These are phyloP conservation scores for Lecanicillium sp. DNA, from an alignment of 2,329 filamentous ascomycete species.

Conservation along the genomic window DNA sequence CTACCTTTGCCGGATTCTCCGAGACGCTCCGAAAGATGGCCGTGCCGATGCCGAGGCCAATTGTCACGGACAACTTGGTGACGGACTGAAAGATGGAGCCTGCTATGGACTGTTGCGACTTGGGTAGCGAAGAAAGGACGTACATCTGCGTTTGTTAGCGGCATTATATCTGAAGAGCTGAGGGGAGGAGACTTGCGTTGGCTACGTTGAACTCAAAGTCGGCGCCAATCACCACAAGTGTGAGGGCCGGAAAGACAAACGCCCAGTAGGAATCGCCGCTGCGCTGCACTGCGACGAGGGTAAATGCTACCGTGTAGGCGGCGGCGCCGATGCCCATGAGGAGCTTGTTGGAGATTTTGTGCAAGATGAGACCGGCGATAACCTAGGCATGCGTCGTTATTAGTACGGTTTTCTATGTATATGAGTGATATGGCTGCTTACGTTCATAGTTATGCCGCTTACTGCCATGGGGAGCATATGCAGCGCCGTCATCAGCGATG, in stretches of 20 bases:
- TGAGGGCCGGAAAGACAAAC: conserved; percentile 53
- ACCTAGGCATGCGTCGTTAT: conserved; percentile 38
- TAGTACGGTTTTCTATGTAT: too few species aligned
- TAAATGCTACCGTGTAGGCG: conserved; percentile 30
- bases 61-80: conserved; percentile 40
- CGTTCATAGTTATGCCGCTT: too few species aligned
- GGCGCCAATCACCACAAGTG: conserved; percentile 56
- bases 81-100: conserved; percentile 61
- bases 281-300: conserved; percentile 50
- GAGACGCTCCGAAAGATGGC: conserved; percentile 47
- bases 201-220: conserved; percentile 65
- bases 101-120: conserved; percentile 56
- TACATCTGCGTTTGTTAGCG: conserved; percentile 46
- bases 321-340: conserved; percentile 42
- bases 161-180: conserved; percentile 1
- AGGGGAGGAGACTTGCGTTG: conserved; percentile 46
- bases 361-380: conserved; percentile 51
- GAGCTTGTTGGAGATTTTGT: conserved; percentile 56
- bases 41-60: conserved; percentile 55
- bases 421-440: too few species aligned
- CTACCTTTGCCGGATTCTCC: conserved; percentile 9
- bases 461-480: conserved; percentile 45
- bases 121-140: conserved; percentile 57
- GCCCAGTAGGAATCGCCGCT: conserved; percentile 54
- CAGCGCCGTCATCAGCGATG: conserved; percentile 51